Conservation (phyloP, 768 basidiomycete genomes). For the Cyclocybe aegerita region DNA sequence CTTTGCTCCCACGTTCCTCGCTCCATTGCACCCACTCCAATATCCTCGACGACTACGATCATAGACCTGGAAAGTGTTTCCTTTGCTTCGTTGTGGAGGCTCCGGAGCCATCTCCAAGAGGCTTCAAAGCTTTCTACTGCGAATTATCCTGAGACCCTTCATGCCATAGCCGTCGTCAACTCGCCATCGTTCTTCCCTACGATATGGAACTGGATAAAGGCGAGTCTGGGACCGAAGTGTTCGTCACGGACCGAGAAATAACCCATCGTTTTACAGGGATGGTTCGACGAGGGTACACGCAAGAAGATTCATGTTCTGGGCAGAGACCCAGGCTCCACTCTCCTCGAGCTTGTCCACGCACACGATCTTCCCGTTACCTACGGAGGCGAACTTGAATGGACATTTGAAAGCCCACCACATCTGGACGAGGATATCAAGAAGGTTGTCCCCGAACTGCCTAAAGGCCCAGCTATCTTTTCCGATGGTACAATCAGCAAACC, state of each 20-base stretch:
- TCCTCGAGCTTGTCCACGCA: conserved; percentile 46
- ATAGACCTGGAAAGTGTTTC: conserved; percentile 71
- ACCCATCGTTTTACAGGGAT: conserved; percentile 38
- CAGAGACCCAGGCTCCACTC: conserved; percentile 47
- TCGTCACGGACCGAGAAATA: neutral
- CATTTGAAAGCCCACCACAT: conserved; percentile 59
- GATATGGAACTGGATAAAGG: conserved; percentile 85
- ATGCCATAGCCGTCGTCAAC: conserved; percentile 69
- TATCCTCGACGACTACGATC: conserved; percentile 64
- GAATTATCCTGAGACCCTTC: conserved; percentile 80
- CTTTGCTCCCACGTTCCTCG: conserved; percentile 65
- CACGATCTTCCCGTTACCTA: conserved; percentile 62
- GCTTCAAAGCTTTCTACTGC: conserved; percentile 73
- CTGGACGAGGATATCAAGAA: conserved; percentile 53
- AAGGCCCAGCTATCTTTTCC: conserved; percentile 35
- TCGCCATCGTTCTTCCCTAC: conserved; percentile 82
- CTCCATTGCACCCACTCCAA: conserved; percentile 45
- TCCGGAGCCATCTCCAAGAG: conserved; percentile 72
- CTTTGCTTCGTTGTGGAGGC: conserved; percentile 64
- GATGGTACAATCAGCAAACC: no score
- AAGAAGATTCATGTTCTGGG: conserved; percentile 74
- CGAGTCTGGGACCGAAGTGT: conserved; percentile 19
- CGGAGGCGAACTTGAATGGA: conserved; percentile 72
- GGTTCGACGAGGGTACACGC: conserved; percentile 79
- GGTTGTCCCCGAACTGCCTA: conserved; percentile 49